phyloP scores from a whole-genome alignment of 2,329 filamentous ascomycete species.

The Aspergillus ibericus region DNA sequence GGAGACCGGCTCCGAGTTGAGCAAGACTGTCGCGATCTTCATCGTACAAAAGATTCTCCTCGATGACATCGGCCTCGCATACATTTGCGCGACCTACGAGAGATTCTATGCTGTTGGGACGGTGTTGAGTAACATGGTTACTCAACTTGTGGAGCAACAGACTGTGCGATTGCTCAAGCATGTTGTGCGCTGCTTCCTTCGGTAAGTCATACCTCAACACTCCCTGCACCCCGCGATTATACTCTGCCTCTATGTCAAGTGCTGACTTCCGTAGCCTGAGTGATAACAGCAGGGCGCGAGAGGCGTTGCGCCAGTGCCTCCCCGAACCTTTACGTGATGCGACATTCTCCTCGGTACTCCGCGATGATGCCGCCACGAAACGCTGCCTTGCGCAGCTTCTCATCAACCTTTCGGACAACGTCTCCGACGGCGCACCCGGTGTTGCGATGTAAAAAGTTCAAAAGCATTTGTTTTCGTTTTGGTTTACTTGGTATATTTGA shows the following conservation, averaged over 20 bases:
- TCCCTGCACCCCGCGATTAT: background rate
- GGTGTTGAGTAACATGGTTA: conserved; percentile 97
- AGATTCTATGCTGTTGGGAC: conserved; percentile 97
- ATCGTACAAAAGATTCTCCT: conserved; percentile 98
- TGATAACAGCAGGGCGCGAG: conserved; percentile 92
- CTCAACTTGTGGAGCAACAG: conserved; percentile 94
- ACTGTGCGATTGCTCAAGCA: conserved; percentile 95
- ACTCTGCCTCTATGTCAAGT: background rate
- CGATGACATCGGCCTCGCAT: conserved; percentile 93
- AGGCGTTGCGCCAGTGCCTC: conserved; percentile 91
- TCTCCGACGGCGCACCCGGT: conserved; percentile 55
- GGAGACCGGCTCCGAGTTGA: conserved; percentile 97
- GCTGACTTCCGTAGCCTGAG: conserved; percentile 63
- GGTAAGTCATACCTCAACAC: conserved; percentile 58
- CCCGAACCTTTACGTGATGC: conserved; percentile 98
- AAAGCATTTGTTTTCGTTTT: conserved; percentile 33
- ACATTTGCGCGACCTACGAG: conserved; percentile 98
- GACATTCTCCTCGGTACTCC: conserved; percentile 92
- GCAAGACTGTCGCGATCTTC: conserved; percentile 98
- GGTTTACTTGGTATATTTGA: conserved; percentile 35
- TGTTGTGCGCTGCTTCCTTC: conserved; percentile 92
- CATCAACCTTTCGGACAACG: conserved; percentile 92
- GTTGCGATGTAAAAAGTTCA: conserved; percentile 40
- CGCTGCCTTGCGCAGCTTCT: conserved; percentile 94
- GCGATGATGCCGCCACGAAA: conserved; percentile 96